phyloP scores from a whole-genome alignment of 2,329 filamentous ascomycete genomes.

The Colletotrichum musae region DNA sequence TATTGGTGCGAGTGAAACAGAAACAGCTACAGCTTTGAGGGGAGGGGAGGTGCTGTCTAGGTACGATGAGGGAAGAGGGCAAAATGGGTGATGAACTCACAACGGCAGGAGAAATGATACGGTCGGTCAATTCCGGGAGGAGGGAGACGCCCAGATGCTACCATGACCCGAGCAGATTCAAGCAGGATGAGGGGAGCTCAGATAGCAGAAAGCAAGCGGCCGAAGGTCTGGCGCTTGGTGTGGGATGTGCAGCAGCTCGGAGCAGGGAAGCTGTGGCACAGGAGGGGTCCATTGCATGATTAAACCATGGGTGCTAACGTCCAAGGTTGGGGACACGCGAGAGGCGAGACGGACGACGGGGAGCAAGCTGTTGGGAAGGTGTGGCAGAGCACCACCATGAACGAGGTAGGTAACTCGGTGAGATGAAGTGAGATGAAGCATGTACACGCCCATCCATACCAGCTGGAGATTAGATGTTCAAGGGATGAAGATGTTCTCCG shows the following conservation, averaged over 20 bases:
- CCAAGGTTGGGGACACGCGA: conserved; percentile 22
- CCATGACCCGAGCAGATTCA: not conserved
- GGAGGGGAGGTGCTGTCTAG: conserved; percentile 12
- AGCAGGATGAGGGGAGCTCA: conserved; percentile 26
- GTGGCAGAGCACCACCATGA: conserved; percentile 4
- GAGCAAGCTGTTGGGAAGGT: conserved; percentile 25
- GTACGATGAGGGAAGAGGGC: not conserved
- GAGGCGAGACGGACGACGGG: conserved; percentile 2
- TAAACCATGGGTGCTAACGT: conserved; percentile 25
- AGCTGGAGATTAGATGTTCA: conserved; percentile 7
- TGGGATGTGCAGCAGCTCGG: conserved; percentile 31
- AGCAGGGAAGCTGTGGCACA: conserved; percentile 40
- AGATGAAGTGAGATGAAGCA: not conserved
- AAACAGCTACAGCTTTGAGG: no score
- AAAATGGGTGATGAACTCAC: conserved; percentile 10
- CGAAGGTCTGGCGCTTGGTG: conserved; percentile 21
- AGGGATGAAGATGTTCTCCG: not conserved
- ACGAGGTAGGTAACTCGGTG: not conserved
- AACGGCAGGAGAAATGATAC: conserved; percentile 7
- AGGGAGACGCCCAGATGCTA: conserved; percentile 5
- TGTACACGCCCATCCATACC: no score
- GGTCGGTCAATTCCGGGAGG: no score
- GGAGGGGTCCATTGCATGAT: conserved; percentile 38
- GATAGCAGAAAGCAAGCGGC: conserved; percentile 30
- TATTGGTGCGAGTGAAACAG: conserved; percentile 31